phyloP scores from a whole-genome alignment of 2,329 filamentous ascomycete species.

The Penicillium occitanis region DNA sequence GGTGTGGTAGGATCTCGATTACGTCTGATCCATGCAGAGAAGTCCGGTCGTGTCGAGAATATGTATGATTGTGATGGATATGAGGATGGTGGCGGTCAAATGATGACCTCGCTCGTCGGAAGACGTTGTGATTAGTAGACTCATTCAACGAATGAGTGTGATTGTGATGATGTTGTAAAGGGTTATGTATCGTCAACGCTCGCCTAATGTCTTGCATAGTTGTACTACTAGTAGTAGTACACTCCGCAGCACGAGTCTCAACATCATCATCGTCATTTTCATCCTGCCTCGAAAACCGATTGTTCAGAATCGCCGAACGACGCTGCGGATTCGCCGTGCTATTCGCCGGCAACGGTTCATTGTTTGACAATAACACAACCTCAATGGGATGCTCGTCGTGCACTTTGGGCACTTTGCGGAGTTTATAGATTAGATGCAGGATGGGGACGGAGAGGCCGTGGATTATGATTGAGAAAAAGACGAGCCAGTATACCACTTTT shows the following conservation, averaged over 20 bases:
- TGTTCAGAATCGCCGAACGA: constrained; percentile 37
- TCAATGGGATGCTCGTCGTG: constrained; percentile 35
- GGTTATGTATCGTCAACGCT: constrained; percentile 1
- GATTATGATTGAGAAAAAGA: constrained; percentile 43
- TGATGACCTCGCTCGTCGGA: constrained; percentile 2
- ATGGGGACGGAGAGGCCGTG: constrained; percentile 42
- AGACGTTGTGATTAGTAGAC: constrained; percentile 1
- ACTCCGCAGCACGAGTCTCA: not conserved
- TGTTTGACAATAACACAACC: constrained; percentile 35
- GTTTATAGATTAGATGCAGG: constrained; percentile 35
- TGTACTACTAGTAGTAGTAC: not conserved
- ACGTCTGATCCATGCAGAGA: constrained; percentile 17
- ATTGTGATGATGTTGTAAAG: not conserved
- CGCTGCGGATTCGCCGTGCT: constrained; percentile 30
- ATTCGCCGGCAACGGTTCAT: constrained; percentile 39
- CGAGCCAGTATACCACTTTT: constrained; percentile 49
- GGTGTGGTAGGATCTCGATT: constrained; percentile 21
- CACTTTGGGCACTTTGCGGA: constrained; percentile 32
- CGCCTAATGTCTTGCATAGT: constrained; percentile 1
- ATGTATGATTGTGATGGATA: not conserved
- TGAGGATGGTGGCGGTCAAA: not conserved
- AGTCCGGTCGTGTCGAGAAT: not conserved
- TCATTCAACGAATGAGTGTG: not conserved
- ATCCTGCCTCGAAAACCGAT: constrained; percentile 33
- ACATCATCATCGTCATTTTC: constrained; percentile 17